phyloP scores from a whole-genome alignment of 2,329 filamentous ascomycete species.

The Fusarium euwallaceae region DNA sequence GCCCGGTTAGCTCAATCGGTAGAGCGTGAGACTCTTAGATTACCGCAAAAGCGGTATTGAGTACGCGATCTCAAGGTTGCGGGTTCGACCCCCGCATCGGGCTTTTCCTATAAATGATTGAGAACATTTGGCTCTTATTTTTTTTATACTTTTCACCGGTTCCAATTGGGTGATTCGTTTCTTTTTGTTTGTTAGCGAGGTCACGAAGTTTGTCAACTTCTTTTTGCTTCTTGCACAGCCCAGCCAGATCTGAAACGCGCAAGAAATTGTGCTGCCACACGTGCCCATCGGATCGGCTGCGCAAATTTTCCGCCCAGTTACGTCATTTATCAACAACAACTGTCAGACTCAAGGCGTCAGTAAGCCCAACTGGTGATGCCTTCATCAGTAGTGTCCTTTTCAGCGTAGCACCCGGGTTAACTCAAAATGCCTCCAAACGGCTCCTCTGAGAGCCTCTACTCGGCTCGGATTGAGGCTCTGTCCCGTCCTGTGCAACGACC shows the following conservation, averaged over 20 bases:
- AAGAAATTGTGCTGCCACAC: background rate
- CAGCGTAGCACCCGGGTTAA: background rate
- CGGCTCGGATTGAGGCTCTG: conserved; percentile 34
- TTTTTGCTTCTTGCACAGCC: background rate
- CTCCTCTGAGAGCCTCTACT: conserved; percentile 18
- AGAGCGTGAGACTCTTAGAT: conserved; percentile 76
- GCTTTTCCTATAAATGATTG: conserved; percentile 51
- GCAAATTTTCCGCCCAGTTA: conserved; percentile 31
- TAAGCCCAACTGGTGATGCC: conserved; percentile 27
- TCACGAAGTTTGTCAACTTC: background rate
- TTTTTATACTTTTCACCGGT: background rate
- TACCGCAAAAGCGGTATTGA: conserved; percentile 3
- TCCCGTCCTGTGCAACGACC: conserved; percentile 52
- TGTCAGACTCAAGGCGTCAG: background rate
- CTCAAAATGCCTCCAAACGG: conserved; percentile 36
- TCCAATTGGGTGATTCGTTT: background rate
- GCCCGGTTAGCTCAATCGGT: conserved; percentile 54
- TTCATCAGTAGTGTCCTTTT: conserved; percentile 8
- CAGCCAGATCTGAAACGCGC: background rate
- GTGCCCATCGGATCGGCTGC: conserved; percentile 18
- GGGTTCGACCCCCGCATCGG: conserved; percentile 65
- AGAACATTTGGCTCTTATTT: background rate
- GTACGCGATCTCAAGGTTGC: conserved; percentile 65
- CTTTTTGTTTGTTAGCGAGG: background rate
- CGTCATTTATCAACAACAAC: conserved; percentile 15